Evolutionary conservation across 2,329 filamentous ascomycete genomes (phyloP), one percentile per base, ranked within the genome.

Genomic region (Orbilia blumenaviensis): DNA sequence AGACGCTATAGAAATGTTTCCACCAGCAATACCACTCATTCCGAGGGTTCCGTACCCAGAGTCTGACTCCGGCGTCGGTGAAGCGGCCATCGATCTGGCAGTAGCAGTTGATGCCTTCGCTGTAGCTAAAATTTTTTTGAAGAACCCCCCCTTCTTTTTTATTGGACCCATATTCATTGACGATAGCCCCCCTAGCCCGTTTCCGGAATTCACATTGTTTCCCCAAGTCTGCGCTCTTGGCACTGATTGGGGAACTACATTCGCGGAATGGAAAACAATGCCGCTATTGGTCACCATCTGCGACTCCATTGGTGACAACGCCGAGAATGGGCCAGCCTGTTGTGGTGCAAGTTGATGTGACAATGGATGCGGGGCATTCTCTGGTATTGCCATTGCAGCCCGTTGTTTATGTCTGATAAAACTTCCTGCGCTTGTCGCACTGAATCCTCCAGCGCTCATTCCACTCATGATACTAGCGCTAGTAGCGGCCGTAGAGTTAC

Each of bases 391-490:
- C 58, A 63, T 71, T 10, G 56, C 38, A 2, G 89, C 88, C 80
- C 90, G 92, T 78, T 86, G 83, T 81, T 90, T 91, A 81, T 92
- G 91, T 77, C 94, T 89, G 29, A 93, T 94, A 78, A 96, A 89
- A 83, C 94, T 98, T 64, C 94, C 95, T 14, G 95, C 95, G 83
- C 95, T 98, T 14, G 95, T 98, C 60, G 93, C 92, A 82, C 94
- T 98, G 83, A 97, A 93, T 10, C 88, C 94, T 60, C 94, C 90
- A 0, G 95, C 95, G 63, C 95, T 98, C 62, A 89, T 87, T 2
- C 94, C 95, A 82, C 94, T 98, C 94, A 97, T 97, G 46, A 99
- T 83, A 80, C 92, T 98, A 80, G 91, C 89, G 79, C 90, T 89
- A 14, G 89, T 89, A 79, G 92, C 89, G 0, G 91, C 94, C 78